Evolutionary conservation across 768 basidiomycete species (phyloP), one percentile per base, ranked within the genome.

Genomic region (Rhizopogon rudus): DNA sequence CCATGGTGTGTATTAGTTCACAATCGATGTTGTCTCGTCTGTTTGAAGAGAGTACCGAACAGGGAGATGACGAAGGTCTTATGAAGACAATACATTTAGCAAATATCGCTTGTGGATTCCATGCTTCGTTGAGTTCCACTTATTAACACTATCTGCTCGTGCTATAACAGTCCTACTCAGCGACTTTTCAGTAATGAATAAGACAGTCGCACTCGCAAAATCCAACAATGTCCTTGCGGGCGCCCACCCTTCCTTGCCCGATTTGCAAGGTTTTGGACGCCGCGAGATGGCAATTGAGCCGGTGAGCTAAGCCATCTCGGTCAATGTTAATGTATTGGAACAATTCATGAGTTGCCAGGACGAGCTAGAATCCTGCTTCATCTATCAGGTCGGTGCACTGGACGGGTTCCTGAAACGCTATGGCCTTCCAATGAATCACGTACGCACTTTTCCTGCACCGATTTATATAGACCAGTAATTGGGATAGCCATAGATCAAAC

Each of bases 301-400:
- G 2, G 85, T 86, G 57, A 44, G 77, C 58, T 3, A 1, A 4
- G 9, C 10, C 14, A 29, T 49, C 8, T 46, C 13, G 8, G 20
- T 20, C 14, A 12, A 16, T 12, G 17, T 49, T 13, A 5, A 22
- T 35, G 14, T 33, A 35, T 22, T 14, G 1, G 17, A 49, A 35
- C 5, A 25, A 28, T 52, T 31, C n/a, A 37, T 39, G 16, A 22
- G 48, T 16, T 48, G 22, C 2, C 50, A 85, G 80, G 78, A 80
- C 2, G 82, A 84, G 57, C 75, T 86, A 35, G 71, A 68, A 6
- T 73, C 78, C 25, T 82, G 81, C 62, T 81, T 87, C 56, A 73
- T 82, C 5, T 86, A 85, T 61, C 86, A 87, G 71, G 79, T 86
- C 31, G 86, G 84, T n/a, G 83, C 86, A 0, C 67, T 87, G 6